These are phyloP conservation scores for Pseudogymnoascus pannorum DNA, from an alignment of 2,329 filamentous ascomycete species.

Conservation along the genomic window DNA sequence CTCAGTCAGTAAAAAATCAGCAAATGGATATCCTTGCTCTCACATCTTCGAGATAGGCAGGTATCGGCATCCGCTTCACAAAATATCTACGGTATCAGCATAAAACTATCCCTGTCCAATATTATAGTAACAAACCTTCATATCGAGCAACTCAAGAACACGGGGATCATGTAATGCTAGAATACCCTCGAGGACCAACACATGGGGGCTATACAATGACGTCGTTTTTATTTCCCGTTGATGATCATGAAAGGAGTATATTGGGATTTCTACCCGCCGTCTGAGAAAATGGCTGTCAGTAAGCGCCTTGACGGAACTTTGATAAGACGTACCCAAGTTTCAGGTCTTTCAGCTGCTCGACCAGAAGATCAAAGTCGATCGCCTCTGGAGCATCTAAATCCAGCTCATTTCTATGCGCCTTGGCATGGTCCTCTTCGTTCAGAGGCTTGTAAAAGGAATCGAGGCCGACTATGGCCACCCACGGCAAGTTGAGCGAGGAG, in stretches of 20 bases:
- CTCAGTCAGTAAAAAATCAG: not conserved
- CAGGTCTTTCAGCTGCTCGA: constrained; percentile 71
- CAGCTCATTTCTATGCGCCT: constrained; percentile 84
- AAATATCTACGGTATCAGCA: constrained; percentile 57
- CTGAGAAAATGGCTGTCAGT: constrained; percentile 4
- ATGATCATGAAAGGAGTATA: constrained; percentile 94
- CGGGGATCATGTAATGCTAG: constrained; percentile 86
- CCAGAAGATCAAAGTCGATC: constrained; percentile 86
- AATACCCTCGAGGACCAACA: constrained; percentile 91
- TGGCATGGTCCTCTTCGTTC: constrained; percentile 66
- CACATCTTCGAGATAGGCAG: constrained; percentile 81
- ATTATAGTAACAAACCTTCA: constrained; percentile 52
- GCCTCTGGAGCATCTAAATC: constrained; percentile 94
- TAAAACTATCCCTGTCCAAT: constrained; percentile 8
- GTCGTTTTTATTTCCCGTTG: constrained; percentile 71
- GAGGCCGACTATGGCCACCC: constrained; percentile 98
- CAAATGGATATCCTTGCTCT: constrained; percentile 25
- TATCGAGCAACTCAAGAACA: constrained; percentile 79
- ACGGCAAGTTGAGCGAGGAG: constrained; percentile 80
- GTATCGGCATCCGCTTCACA: constrained; percentile 94
- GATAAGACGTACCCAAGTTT: constrained; percentile 68
- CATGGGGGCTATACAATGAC: constrained; percentile 91
- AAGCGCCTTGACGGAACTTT: not conserved
- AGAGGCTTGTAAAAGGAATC: constrained; percentile 97
- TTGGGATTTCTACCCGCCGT: constrained; percentile 73